Base-by-base conservation (phyloP, 2,329 filamentous ascomycete species). In the Aureobasidium pullulans region DNA sequence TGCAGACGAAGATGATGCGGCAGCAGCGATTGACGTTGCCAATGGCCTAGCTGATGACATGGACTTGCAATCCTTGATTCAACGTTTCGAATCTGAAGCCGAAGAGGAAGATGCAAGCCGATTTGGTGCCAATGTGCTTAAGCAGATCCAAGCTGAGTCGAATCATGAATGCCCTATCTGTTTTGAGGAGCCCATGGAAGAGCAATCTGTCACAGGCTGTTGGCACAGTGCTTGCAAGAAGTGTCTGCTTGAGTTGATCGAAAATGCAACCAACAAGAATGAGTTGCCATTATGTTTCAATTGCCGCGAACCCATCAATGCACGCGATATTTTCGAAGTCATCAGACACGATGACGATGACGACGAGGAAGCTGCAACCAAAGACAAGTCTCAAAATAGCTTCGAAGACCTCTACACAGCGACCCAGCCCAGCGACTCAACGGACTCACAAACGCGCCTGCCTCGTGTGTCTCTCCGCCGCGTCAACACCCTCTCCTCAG, bases 161-260 rank as follows among this genome's bases (percentile, higher is more conserved):
- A 84, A 87, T 61, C 88, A 88, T 62, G 94, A 99, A 75, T 99
- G 94, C 67, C 93, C 94, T 0, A 89, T 99, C 56, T 99, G 94
- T 73, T 85, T 89, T 4, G 93, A 97, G 71, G 94, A 97, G 71
- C 91, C 92, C 3, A 97, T 97, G 91, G 83, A 90, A 42, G 88
- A 96, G 57, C 93, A 96, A 69, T 88, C 89, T 0, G 94, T 99
- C 1, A 97, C 94, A 0, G 90, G 90, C 0, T 99, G 94, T 74
- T 99, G 94, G 91, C 94, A 99, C 72, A 96, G 90, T 36, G 92
- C 94, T 0, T 99, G 94, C 77, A 96, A 94, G 73, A 87, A 89
- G 63, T 99, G 94, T 67, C 76, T 97, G n/a, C 77, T 95, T 1
- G 86, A 90, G 66, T 96, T 90, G 66, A 95, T 99, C 68, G 85